These are phyloP conservation scores for Phanerodontia chrysosporium DNA, from an alignment of 768 basidiomycete genomes.

Conservation along the genomic window DNA sequence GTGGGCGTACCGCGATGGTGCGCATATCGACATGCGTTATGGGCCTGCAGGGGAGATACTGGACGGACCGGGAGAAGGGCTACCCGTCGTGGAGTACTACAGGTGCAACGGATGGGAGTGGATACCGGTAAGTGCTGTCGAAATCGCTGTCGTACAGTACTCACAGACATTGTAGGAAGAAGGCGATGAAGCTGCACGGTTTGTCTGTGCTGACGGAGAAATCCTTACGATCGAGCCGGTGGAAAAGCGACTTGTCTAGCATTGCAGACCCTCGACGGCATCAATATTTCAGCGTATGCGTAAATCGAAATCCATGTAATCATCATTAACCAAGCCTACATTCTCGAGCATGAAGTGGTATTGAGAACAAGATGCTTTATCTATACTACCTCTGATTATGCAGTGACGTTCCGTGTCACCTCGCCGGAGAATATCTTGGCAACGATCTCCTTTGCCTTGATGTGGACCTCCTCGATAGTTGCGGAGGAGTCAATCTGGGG, in stretches of 20 bases:
- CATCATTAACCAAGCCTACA: not conserved
- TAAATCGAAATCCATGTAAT: constrained; percentile 1
- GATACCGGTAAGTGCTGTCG: constrained; percentile 59
- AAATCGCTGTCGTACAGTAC: not conserved
- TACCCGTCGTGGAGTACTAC: constrained; percentile 68
- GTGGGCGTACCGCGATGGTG: constrained; percentile 74
- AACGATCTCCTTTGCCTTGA: constrained; percentile 52
- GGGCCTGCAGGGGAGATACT: constrained; percentile 36
- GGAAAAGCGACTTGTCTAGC: constrained; percentile 42
- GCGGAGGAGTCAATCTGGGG: constrained; percentile 62
- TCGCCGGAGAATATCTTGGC: constrained; percentile 38
- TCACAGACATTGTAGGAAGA: constrained; percentile 41
- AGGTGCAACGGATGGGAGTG: constrained; percentile 83
- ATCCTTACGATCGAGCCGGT: constrained; percentile 55
- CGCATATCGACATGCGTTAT: constrained; percentile 63
- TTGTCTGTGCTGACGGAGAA: constrained; percentile 78
- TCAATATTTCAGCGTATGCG: constrained; percentile 1
- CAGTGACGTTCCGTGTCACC: constrained; percentile 21
- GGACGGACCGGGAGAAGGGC: constrained; percentile 34
- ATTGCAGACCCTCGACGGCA: not conserved
- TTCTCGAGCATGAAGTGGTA: not conserved
- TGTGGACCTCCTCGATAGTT: constrained; percentile 71
- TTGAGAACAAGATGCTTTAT: not conserved
- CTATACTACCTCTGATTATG: constrained; percentile 7
- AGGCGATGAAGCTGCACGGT: constrained; percentile 56